A percentile compares a stretch with the other conserved stretches of the same genome.
These are phyloP conservation scores for Microcos paniculata DNA, from an alignment of 345 rosid genomes.

Conservation along the genomic window DNA sequence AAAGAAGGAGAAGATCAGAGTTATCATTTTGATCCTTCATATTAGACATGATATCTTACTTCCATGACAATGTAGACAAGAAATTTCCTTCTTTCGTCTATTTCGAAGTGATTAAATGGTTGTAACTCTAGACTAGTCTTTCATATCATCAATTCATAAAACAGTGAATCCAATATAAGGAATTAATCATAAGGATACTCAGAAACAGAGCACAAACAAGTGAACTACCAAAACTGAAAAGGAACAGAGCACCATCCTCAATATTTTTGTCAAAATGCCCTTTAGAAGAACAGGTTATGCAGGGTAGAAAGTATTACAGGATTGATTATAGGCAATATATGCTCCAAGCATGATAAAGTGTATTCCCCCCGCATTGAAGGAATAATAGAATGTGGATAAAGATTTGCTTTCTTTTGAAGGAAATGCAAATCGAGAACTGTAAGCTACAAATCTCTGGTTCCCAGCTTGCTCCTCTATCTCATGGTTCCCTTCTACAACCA, in stretches of 20 bases:
- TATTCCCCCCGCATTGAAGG: constrained; percentile 93
- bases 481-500: constrained; percentile 90
- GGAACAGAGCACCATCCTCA: background rate
- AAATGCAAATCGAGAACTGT: constrained; percentile 84
- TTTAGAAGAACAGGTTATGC: background rate
- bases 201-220: background rate
- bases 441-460: constrained; percentile 46
- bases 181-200: background rate
- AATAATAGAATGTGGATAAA: constrained; percentile 67
- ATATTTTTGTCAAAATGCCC: background rate
- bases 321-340: constrained; percentile 52
- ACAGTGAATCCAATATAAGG: background rate
- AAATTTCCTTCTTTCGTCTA: background rate
- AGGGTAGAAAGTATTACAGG: constrained; percentile 36
- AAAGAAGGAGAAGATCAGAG: background rate
- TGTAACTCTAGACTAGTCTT: constrained; percentile 1
- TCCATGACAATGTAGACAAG: background rate
- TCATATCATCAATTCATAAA: background rate
- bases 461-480: constrained; percentile 77
- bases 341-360: constrained; percentile 91
- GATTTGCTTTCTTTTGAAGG: constrained; percentile 81
- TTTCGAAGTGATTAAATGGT: background rate
- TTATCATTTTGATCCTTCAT: background rate
- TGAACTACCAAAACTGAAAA: background rate
- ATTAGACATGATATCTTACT: background rate